phyloP scores from a whole-genome alignment of 1,284 basidiomycete species.

The Lentinula novae-zelandiae region DNA sequence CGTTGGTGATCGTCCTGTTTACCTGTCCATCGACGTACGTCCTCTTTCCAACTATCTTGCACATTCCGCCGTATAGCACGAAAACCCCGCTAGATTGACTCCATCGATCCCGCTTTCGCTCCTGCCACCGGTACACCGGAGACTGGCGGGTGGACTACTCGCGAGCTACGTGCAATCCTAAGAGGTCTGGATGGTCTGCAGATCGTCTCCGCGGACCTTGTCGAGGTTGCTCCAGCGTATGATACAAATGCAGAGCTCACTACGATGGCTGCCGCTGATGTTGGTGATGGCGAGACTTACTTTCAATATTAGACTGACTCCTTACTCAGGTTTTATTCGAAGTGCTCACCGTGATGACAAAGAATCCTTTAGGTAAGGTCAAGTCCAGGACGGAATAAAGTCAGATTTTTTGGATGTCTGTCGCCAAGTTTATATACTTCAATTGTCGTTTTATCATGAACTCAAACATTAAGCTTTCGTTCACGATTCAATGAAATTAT shows the following conservation, averaged over 20 bases:
- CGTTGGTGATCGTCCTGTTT: slow-evolving; percentile 65
- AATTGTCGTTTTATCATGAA: neutral
- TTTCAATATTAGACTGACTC: slow-evolving; percentile 1
- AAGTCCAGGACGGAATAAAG: neutral
- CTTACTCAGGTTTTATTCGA: slow-evolving; percentile 58
- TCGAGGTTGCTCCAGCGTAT: slow-evolving; percentile 80
- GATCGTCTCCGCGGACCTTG: slow-evolving; percentile 77
- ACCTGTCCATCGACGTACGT: slow-evolving; percentile 69
- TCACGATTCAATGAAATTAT: too few species aligned
- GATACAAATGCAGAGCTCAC: slow-evolving; percentile 78
- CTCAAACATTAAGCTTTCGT: too few species aligned
- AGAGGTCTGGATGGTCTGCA: slow-evolving; percentile 69
- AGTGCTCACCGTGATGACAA: slow-evolving; percentile 74
- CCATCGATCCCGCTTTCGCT: slow-evolving; percentile 74
- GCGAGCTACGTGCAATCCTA: slow-evolving; percentile 71
- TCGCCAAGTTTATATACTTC: too few species aligned
- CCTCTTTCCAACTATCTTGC: neutral
- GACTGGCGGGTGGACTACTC: slow-evolving; percentile 74
- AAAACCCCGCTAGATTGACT: slow-evolving; percentile 50
- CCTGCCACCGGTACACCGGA: slow-evolving; percentile 75
- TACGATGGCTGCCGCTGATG: slow-evolving; percentile 78
- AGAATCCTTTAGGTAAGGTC: slow-evolving; percentile 66
- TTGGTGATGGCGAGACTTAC: slow-evolving; percentile 31
- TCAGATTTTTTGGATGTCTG: too few species aligned
- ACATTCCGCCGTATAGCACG: neutral